Evolutionary conservation across 73 alveolate species (phyloP), one percentile per base, ranked within the genome.

Genomic region (Durusdinium trenchii): DNA sequence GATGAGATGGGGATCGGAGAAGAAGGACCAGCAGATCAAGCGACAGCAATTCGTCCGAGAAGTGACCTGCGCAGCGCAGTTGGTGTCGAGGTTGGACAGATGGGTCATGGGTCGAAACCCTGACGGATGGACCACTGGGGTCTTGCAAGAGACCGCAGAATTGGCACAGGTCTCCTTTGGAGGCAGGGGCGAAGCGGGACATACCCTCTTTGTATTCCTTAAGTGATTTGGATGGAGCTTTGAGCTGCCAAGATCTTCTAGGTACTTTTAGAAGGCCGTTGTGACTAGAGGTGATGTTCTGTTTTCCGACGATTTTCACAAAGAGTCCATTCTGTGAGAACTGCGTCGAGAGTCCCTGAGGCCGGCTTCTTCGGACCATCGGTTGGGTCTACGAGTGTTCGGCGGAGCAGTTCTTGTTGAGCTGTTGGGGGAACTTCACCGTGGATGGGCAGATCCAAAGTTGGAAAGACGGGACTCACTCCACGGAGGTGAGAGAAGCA

Each of bases 351-450:
- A n/a, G n/a, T n/a, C n/a, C n/a, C n/a, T n/a, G 67, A 2, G 91
- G 91, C 43, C 98, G 98, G 46, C 84, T 92, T 42, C 46, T 92
- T 57, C 71, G 91, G 62, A 92, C 98, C 61, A 92, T 92, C 79
- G 98, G 98, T 60, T 92, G 91, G 98, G 98, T 92, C 98, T 92
- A 92, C 60, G 98, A 89, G 57, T 89, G 96, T 51, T 45, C 96
- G 30, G 96, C 96, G 69, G 96, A 89, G 26, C 85, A 62, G 40
- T 89, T 61, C 86, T 51, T 89, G 38, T 45, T 71, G 50, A 62
- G 96, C 45, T 69, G 82, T 67, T 89, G 96, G 96, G 96, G 96
- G 52, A 89, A 89, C 50, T 89, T 89, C 96, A 89, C 96, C 43
- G 86, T 89, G 86, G 96, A 89, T 47, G 96, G 96, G 20, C 86